These are phyloP conservation scores for Podaxis mareebaensis DNA, from an alignment of 768 basidiomycete species.

Conservation along the genomic window DNA sequence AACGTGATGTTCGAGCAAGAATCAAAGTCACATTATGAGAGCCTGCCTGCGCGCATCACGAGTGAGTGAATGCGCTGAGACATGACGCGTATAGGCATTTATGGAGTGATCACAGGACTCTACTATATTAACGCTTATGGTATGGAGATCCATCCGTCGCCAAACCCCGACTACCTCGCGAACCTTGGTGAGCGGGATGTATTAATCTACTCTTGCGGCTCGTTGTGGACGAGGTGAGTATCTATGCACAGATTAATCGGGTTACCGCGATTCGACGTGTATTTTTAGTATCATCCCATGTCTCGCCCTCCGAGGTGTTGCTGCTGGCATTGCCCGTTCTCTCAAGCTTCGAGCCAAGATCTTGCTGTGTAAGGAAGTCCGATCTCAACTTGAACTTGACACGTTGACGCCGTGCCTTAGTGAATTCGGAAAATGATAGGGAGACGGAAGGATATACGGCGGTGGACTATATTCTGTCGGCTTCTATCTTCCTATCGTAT, in stretches of 20 bases:
- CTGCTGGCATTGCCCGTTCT: constrained; percentile 74
- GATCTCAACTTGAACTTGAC: neutral
- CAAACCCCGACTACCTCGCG: constrained; percentile 78
- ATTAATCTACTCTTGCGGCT: constrained; percentile 91
- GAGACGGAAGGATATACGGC: constrained; percentile 88
- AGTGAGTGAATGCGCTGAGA: constrained; percentile 42
- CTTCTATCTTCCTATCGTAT: neutral
- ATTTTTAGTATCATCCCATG: constrained; percentile 83
- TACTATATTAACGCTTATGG: constrained; percentile 92
- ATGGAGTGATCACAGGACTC: constrained; percentile 46
- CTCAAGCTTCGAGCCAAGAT: constrained; percentile 74
- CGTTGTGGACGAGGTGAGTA: constrained; percentile 86
- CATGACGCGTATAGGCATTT: neutral
- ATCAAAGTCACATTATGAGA: constrained; percentile 54
- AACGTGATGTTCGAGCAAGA: constrained; percentile 69
- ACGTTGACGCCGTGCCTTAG: constrained; percentile 37
- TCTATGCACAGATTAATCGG: neutral
- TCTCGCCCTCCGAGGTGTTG: constrained; percentile 81
- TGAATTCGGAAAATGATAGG: constrained; percentile 86
- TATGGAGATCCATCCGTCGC: constrained; percentile 87
- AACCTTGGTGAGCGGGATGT: constrained; percentile 61
- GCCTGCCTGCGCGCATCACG: constrained; percentile 59
- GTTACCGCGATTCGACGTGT: neutral
- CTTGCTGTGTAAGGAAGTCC: constrained; percentile 64
- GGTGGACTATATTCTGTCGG: constrained; percentile 78